These are phyloP conservation scores for Aureobasidium sp. DNA, from an alignment of 2,329 filamentous ascomycete genomes.

Conservation along the genomic window DNA sequence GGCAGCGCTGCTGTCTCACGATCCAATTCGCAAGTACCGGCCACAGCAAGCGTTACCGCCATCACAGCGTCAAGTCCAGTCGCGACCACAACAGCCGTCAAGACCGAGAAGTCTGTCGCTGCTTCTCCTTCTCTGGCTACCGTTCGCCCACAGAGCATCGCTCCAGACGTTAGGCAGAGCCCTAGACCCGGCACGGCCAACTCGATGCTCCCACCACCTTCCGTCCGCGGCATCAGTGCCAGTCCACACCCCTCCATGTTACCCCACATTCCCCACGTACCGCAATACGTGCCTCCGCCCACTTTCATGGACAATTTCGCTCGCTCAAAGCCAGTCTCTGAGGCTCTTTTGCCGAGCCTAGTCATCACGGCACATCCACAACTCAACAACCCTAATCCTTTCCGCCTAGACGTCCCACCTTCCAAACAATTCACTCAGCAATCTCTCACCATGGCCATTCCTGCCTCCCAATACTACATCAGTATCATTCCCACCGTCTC, in stretches of 20 bases:
- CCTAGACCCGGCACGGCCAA: constrained; percentile 28
- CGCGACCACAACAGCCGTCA: constrained; percentile 31
- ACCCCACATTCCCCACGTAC: constrained; percentile 22
- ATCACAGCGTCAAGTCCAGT: constrained; percentile 23
- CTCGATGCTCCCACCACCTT: constrained; percentile 29
- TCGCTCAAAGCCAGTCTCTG: constrained; percentile 33
- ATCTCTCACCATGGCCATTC: constrained; percentile 64
- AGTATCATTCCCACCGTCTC: constrained; percentile 63
- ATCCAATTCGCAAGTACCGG: constrained; percentile 19
- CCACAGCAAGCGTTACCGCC: background rate
- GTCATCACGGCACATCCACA: constrained; percentile 61
- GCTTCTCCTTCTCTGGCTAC: constrained; percentile 39
- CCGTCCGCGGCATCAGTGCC: constrained; percentile 32
- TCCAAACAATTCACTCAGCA: constrained; percentile 61
- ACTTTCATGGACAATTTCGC: constrained; percentile 25
- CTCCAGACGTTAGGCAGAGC: constrained; percentile 23
- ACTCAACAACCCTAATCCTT: constrained; percentile 52
- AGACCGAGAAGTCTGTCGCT: constrained; percentile 31
- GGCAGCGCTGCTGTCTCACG: constrained; percentile 27
- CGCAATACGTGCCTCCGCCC: constrained; percentile 13
- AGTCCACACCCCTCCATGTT: constrained; percentile 35
- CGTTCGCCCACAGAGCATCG: constrained; percentile 31
- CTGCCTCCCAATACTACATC: constrained; percentile 60
- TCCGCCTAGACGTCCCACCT: constrained; percentile 58
- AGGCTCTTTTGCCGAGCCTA: constrained; percentile 62